phyloP scores from a whole-genome alignment of 495 filamentous ascomycete species.

The Penicillium cataractarum region DNA sequence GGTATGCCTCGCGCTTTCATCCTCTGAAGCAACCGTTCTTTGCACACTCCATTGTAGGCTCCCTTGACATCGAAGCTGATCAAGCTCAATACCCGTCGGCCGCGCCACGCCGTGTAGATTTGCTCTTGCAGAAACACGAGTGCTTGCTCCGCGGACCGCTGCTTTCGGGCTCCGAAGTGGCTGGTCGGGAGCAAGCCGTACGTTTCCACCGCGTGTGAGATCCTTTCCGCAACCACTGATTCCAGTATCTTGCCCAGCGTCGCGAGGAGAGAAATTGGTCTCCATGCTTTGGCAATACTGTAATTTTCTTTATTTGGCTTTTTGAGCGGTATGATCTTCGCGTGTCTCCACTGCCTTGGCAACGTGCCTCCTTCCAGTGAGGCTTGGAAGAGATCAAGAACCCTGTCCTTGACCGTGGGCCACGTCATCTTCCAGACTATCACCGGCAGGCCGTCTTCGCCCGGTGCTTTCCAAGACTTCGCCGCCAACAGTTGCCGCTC shows the following conservation, averaged over 20 bases:
- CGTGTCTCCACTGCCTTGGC: too few relatives aligned
- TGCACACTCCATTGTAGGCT: slow-evolving; percentile 3
- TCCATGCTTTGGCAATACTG: too few relatives aligned
- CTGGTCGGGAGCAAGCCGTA: slow-evolving; percentile 15
- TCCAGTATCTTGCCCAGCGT: slow-evolving; percentile 35
- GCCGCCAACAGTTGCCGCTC: too few relatives aligned
- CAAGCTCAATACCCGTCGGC: slow-evolving; percentile 6
- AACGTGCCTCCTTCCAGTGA: too few relatives aligned
- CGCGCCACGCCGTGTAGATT: slow-evolving; percentile 29
- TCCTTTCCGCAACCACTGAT: slow-evolving; percentile 32
- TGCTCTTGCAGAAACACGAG: slow-evolving; percentile 33
- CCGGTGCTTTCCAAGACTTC: too few relatives aligned
- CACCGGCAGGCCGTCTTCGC: too few relatives aligned
- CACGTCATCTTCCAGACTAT: too few relatives aligned
- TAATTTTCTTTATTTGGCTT: too few relatives aligned
- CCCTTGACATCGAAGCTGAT: slow-evolving; percentile 4
- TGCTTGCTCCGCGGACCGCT: slow-evolving; percentile 26
- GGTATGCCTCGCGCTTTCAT: slow-evolving; percentile 32
- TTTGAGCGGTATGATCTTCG: too few relatives aligned
- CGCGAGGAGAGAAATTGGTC: slow-evolving; percentile 35
- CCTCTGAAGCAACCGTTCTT: slow-evolving; percentile 24
- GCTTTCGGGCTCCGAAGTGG: slow-evolving; percentile 18
- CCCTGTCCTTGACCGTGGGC: too few relatives aligned
- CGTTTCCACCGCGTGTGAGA: slow-evolving; percentile 30
- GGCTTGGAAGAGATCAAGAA: too few relatives aligned